phyloP scores from a whole-genome alignment of 2,329 filamentous ascomycete genomes.

The Colletotrichum sp. region DNA sequence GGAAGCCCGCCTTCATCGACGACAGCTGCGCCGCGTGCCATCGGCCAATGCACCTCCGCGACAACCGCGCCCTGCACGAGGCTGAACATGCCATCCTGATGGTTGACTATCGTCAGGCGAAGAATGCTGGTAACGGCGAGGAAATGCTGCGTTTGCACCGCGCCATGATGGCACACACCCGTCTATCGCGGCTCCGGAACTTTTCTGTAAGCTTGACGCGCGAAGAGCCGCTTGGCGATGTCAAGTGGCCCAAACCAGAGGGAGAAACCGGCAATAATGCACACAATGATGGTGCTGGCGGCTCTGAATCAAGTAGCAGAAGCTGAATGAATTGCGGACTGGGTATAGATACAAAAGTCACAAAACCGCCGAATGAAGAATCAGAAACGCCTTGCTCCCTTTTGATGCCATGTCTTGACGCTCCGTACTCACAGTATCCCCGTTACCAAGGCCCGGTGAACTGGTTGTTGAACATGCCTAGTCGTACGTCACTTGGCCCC shows the following conservation, averaged over 20 bases:
- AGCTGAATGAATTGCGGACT: not conserved
- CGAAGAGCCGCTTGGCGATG: not conserved
- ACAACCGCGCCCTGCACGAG: conserved; percentile 31
- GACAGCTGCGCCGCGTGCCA: conserved; percentile 45
- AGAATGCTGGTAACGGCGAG: conserved; percentile 23
- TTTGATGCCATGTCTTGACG: not conserved
- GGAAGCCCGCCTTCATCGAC: conserved; percentile 27
- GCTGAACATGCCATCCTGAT: conserved; percentile 29
- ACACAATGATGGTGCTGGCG: not conserved
- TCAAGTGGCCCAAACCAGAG: not conserved
- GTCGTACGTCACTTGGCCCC: conserved; percentile 11
- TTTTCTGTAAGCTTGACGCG: conserved; percentile 4
- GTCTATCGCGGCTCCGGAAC: not conserved
- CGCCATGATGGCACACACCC: conserved; percentile 21
- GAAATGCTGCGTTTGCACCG: conserved; percentile 28
- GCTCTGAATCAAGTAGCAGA: not conserved
- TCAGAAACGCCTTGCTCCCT: not conserved
- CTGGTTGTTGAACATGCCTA: not conserved
- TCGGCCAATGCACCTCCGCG: conserved; percentile 26
- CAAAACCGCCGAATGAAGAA: not conserved
- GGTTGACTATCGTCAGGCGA: conserved; percentile 29
- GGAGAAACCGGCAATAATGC: not conserved
- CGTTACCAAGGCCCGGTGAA: conserved; percentile 16
- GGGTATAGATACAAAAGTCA: conserved; percentile 16
- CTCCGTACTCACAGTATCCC: not conserved